A percentile compares a stretch with the other conserved stretches of the same genome.
These are phyloP conservation scores for Trichophyton simii DNA, from an alignment of 2,329 filamentous ascomycete genomes.

Conservation along the genomic window DNA sequence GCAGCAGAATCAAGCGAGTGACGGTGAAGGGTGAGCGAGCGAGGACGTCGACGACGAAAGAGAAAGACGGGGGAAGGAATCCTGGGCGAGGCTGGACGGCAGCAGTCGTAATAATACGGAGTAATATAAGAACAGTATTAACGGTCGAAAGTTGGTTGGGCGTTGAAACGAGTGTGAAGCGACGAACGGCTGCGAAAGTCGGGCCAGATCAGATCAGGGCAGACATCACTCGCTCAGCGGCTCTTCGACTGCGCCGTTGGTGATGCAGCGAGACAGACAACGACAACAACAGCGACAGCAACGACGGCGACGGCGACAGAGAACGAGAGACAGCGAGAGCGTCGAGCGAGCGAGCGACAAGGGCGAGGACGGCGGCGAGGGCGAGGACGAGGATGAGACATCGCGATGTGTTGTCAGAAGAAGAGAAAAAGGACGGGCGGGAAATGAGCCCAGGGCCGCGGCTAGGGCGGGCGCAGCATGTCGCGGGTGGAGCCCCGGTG, in stretches of 20 bases:
- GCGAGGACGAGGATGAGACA: background rate
- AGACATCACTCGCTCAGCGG: background rate
- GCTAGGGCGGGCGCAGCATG: background rate
- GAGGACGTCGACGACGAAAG: background rate
- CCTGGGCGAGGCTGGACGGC: background rate
- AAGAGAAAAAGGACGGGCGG: background rate
- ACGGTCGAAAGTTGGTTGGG: background rate
- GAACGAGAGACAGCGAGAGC: background rate
- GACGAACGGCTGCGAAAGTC: background rate
- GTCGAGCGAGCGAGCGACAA: background rate
- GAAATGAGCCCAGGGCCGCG: constrained; percentile 2
- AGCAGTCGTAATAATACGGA: background rate
- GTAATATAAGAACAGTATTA: background rate
- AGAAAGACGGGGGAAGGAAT: background rate
- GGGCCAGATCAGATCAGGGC: background rate
- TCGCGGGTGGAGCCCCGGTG: background rate
- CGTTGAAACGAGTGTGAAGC: background rate
- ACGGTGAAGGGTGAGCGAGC: background rate
- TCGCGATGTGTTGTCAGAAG: background rate
- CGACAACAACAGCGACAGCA: background rate
- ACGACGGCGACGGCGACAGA: background rate
- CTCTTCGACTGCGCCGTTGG: background rate
- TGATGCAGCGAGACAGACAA: background rate
- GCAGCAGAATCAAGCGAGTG: background rate
- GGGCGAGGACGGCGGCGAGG: background rate